Evolutionary conservation across 2,329 filamentous ascomycete genomes (phyloP).

Genomic region (Alternaria ethzedia): DNA sequence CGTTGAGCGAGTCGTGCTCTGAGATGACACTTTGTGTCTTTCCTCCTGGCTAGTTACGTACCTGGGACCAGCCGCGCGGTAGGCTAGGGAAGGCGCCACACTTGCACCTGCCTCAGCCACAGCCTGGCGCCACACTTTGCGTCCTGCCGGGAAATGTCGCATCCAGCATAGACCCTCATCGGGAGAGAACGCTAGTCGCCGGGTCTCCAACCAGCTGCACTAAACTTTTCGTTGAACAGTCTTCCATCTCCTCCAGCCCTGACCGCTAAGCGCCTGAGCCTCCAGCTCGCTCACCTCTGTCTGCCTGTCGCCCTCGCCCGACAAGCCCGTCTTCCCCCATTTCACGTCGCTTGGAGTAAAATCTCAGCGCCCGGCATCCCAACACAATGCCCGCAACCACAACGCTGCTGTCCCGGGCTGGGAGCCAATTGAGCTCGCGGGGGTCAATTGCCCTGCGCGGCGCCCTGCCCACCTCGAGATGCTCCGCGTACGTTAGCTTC

Average conservation of each 20-base stretch:
- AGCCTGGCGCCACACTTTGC: not conserved
- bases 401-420: constrained; percentile 54
- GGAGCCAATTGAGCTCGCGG: constrained; percentile 52
- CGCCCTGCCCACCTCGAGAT: constrained; percentile 51
- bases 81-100: constrained; percentile 5
- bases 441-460: constrained; percentile 53
- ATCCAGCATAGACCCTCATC: constrained; percentile 10
- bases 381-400: constrained; percentile 62
- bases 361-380: constrained; percentile 39
- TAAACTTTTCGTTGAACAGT: constrained; percentile 42
- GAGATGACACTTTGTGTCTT: constrained; percentile 34
- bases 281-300: constrained; percentile 13
- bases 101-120: not conserved
- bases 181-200: constrained; percentile 18
- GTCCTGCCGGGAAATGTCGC: constrained; percentile 11
- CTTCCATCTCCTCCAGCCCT: constrained; percentile 25
- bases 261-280: constrained; percentile 23
- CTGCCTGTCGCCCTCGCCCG: constrained; percentile 2
- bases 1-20: constrained; percentile 8
- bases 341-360: constrained; percentile 20
- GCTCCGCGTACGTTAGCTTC: constrained; percentile 33
- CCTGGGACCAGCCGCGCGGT: constrained; percentile 18
- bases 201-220: constrained; percentile 29
- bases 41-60: constrained; percentile 27
- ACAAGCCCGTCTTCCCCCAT: not conserved